A percentile compares a stretch with the other conserved stretches of the same genome.
Conservation (phyloP, 176 grass and related monocot species). For the Lolium multiflorum region DNA sequence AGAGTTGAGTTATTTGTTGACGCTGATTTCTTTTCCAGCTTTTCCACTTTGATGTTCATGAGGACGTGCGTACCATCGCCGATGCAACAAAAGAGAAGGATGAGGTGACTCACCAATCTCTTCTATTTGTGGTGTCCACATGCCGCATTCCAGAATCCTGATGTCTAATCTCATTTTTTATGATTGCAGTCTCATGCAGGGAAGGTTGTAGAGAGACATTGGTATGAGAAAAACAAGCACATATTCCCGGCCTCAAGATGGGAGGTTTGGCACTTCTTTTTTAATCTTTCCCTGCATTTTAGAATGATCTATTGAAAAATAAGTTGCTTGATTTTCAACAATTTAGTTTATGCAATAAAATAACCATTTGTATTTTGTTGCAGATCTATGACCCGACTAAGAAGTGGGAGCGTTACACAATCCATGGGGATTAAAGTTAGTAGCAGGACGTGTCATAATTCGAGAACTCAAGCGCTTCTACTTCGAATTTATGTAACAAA, state of each 20-base stretch:
- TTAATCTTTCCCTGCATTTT: not conserved
- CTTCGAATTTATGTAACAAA: not conserved
- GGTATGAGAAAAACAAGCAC: constrained; percentile 99
- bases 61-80: constrained; percentile 92
- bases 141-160: constrained; percentile 14
- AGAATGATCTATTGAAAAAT: not conserved
- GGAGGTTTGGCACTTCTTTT: constrained; percentile 65
- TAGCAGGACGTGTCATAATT: not conserved
- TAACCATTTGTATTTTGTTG: constrained; percentile 34
- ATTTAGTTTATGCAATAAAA: constrained; percentile 2
- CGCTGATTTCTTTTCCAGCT: constrained; percentile 56
- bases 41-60: constrained; percentile 99
- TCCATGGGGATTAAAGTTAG: constrained; percentile 79
- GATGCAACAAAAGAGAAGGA: constrained; percentile 99
- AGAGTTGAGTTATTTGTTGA: constrained; percentile 21
- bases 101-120: constrained; percentile 57
- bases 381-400: constrained; percentile 99
- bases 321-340: not conserved
- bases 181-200: constrained; percentile 87
- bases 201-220: constrained; percentile 97
- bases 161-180: constrained; percentile 15
- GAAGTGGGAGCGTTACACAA: constrained; percentile 98
- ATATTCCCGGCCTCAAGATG: constrained; percentile 99
- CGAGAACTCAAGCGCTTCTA: constrained; percentile 1
- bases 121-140: constrained; percentile 13